A percentile compares a stretch with the other conserved stretches of the same genome.
phyloP scores from a whole-genome alignment of 2,329 filamentous ascomycete genomes.

The Metarhizium sp. region DNA sequence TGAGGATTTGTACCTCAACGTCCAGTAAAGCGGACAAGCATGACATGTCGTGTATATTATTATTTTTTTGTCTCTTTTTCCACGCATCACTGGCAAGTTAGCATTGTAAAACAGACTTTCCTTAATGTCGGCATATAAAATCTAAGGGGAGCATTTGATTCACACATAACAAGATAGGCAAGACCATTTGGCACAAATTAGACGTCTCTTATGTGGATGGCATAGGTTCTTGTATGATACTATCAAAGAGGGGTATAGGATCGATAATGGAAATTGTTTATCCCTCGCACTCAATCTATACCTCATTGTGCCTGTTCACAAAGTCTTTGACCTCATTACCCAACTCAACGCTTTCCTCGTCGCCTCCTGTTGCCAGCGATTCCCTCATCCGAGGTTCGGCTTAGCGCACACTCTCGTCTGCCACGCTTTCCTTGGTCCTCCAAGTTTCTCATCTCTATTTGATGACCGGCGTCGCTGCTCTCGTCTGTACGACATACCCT shows the following conservation, averaged over 20 bases:
- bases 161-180: not conserved
- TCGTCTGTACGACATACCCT: slow-evolving; percentile 18
- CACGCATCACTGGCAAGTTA: not conserved
- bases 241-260: slow-evolving; percentile 13
- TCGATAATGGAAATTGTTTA: not conserved
- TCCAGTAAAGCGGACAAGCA: slow-evolving; percentile 26
- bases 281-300: not conserved
- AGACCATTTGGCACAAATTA: not conserved
- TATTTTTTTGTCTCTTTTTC: not conserved
- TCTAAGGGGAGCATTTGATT: not conserved
- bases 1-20: slow-evolving; percentile 53
- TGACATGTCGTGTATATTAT: not conserved
- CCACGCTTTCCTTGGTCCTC: slow-evolving; percentile 11
- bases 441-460: slow-evolving; percentile 20
- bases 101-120: not conserved
- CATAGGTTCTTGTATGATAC: slow-evolving; percentile 14
- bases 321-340: not conserved
- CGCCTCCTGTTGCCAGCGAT: slow-evolving; percentile 6
- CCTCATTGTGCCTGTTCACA: not conserved
- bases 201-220: slow-evolving; percentile 2
- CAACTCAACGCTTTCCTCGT: not conserved
- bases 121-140: not conserved
- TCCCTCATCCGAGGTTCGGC: slow-evolving; percentile 27
- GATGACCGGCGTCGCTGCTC: slow-evolving; percentile 17
- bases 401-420: slow-evolving; percentile 27